A percentile compares a stretch with the other conserved stretches of the same genome.
Conservation (phyloP, 2,329 filamentous ascomycete genomes). For the Ophiostoma piceae region DNA sequence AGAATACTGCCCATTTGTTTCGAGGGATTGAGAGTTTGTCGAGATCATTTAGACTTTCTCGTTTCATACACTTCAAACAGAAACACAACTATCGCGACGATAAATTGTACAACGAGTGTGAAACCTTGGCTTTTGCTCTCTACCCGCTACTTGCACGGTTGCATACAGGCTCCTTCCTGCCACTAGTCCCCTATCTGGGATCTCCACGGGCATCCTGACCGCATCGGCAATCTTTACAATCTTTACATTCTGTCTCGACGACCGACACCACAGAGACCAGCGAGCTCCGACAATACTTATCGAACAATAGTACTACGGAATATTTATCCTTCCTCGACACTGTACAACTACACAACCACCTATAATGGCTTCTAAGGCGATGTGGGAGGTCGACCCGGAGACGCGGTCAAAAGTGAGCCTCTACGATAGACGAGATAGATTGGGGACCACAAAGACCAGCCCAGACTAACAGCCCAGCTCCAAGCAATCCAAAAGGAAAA, state of each 20-base stretch:
- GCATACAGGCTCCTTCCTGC: background rate
- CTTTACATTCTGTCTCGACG: background rate
- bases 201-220: conserved; percentile 8
- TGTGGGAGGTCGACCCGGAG: conserved; percentile 99
- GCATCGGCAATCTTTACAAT: background rate
- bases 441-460: background rate
- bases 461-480: conserved; percentile 52
- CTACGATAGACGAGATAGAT: background rate
- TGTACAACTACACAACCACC: conserved; percentile 13
- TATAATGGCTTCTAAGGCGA: conserved; percentile 63
- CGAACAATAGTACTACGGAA: background rate
- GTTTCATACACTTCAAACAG: background rate
- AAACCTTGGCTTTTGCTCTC: background rate
- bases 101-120: background rate
- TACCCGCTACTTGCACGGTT: background rate
- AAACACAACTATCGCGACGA: background rate
- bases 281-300: background rate
- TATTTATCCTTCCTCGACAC: background rate
- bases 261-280: background rate
- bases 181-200: background rate
- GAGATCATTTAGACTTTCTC: background rate
- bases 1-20: background rate
- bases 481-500: conserved; percentile 85
- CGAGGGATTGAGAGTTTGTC: background rate
- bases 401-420: conserved; percentile 81